Evolutionary conservation across 2,329 filamentous ascomycete genomes (phyloP).

Genomic region (Fusarium azukiicola): DNA sequence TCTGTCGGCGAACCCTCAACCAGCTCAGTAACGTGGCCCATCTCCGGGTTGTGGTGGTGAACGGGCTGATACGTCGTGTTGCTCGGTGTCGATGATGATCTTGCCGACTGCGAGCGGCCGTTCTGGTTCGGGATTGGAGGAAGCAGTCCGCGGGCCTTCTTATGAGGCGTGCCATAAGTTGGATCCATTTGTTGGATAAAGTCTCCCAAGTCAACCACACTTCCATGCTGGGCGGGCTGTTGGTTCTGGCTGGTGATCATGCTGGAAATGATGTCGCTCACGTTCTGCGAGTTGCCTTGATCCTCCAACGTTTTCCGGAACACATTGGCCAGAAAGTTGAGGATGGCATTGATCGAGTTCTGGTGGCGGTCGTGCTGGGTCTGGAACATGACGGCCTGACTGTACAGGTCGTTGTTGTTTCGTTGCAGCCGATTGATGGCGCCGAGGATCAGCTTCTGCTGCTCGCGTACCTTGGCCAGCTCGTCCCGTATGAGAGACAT

Average conservation of each 20-base stretch:
- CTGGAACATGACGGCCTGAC: slow-evolving; percentile 94
- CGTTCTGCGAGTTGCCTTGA: slow-evolving; percentile 86
- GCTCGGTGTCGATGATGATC: slow-evolving; percentile 44
- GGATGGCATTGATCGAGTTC: slow-evolving; percentile 98
- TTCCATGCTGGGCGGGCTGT: slow-evolving; percentile 72
- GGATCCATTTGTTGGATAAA: slow-evolving; percentile 72
- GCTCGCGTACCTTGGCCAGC: slow-evolving; percentile 89
- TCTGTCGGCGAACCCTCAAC: slow-evolving; percentile 74
- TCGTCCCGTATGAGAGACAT: slow-evolving; percentile 89
- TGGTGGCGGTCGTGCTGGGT: slow-evolving; percentile 97
- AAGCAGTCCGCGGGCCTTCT: slow-evolving; percentile 75
- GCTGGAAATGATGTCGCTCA: slow-evolving; percentile 91
- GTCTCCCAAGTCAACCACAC: slow-evolving; percentile 81
- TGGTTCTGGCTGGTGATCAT: slow-evolving; percentile 81
- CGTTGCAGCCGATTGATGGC: slow-evolving; percentile 90
- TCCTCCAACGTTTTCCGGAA: slow-evolving; percentile 97
- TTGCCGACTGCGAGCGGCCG: slow-evolving; percentile 52
- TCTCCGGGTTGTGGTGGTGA: slow-evolving; percentile 64
- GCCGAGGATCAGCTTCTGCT: slow-evolving; percentile 91
- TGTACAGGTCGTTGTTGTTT: slow-evolving; percentile 93
- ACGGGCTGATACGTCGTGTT: slow-evolving; percentile 51
- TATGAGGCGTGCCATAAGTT: slow-evolving; percentile 67
- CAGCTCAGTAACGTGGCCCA: slow-evolving; percentile 80
- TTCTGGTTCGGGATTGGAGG: slow-evolving; percentile 73
- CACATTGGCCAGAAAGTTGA: slow-evolving; percentile 97